phyloP scores from a whole-genome alignment of 164 flowering plant species.

The Tinospora cordifolia region DNA sequence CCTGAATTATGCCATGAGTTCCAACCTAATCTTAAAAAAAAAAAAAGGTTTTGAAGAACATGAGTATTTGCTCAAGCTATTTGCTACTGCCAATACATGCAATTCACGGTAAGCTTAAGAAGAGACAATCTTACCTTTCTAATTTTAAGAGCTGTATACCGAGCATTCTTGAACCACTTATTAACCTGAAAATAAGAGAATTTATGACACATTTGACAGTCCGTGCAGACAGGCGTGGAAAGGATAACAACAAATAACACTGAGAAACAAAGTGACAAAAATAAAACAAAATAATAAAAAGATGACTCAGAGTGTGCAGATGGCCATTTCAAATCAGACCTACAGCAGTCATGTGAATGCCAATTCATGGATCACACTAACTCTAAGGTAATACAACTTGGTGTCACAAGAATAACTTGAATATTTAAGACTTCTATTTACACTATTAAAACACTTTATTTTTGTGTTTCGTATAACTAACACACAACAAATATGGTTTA shows the following conservation, averaged over 20 bases:
- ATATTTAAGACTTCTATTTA: too few species aligned
- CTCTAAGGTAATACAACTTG: not conserved
- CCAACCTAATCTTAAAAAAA: not conserved
- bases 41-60: not conserved
- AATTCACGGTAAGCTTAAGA: not conserved
- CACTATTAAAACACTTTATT: too few species aligned
- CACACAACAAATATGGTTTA: too few species aligned
- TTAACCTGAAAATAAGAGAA: conserved; percentile 49
- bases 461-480: too few species aligned
- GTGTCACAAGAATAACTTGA: not conserved
- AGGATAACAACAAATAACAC: not conserved
- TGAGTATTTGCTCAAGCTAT: not conserved
- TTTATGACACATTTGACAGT: not conserved
- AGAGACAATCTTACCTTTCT: conserved; percentile 52
- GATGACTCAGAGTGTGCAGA: not conserved
- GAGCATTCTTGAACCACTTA: conserved; percentile 97
- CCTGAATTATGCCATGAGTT: not conserved
- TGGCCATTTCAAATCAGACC: not conserved
- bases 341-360: too few species aligned
- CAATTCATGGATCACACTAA: not conserved
- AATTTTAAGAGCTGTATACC: conserved; percentile 63
- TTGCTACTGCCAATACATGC: not conserved
- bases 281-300: too few species aligned
- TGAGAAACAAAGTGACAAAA: not conserved
- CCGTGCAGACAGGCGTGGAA: not conserved